Conservation (phyloP, 176 grass and related monocot species). For the Metroxylon sagu region DNA sequence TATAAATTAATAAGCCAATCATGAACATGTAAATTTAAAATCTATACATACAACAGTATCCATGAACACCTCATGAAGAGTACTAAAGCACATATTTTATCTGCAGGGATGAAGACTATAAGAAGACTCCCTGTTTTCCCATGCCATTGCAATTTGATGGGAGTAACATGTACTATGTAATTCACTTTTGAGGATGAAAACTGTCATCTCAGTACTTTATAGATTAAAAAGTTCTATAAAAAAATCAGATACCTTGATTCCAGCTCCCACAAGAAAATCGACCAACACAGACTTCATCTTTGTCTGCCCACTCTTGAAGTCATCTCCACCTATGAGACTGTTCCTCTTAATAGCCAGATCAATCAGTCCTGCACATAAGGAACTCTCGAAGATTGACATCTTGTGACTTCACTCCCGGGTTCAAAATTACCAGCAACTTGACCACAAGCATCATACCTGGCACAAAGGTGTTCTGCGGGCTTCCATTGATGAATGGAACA, state of each 20-base stretch:
- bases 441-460: constrained; percentile 43
- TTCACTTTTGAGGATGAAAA: neutral
- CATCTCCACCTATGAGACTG: constrained; percentile 83
- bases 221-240: neutral
- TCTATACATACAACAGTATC: too few relatives aligned
- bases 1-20: too few relatives aligned
- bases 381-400: neutral
- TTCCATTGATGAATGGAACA: constrained; percentile 87
- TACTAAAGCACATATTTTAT: too few relatives aligned
- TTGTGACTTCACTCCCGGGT: neutral
- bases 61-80: too few relatives aligned
- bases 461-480: constrained; percentile 97
- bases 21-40: too few relatives aligned
- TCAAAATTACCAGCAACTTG: neutral
- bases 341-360: constrained; percentile 89
- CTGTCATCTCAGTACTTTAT: neutral
- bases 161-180: neutral
- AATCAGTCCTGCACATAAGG: constrained; percentile 54
- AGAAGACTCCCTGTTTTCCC: too few relatives aligned
- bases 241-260: constrained; percentile 58
- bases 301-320: constrained; percentile 98
- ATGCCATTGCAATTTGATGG: neutral
- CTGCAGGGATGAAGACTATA: too few relatives aligned
- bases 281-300: constrained; percentile 98
- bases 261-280: constrained; percentile 94